Conservation (phyloP, 352 stramenopile genomes). For the Phytopythium litorale region DNA sequence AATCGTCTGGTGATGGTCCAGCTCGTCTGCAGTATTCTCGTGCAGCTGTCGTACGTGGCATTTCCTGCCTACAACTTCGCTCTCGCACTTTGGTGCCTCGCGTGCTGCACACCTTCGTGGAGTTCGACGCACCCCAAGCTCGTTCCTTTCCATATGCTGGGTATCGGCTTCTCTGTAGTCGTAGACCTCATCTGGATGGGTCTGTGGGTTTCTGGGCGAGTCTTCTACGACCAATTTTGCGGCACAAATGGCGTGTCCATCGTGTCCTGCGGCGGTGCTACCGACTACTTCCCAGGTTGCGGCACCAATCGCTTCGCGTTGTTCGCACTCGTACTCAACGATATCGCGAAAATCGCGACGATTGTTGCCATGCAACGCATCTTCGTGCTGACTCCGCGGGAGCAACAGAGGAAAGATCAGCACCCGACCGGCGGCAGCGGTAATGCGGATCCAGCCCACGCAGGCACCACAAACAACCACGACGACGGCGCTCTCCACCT, state of each 20-base stretch:
- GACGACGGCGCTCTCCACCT: not conserved
- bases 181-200: conserved; percentile 75
- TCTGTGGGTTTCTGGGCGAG: conserved; percentile 64
- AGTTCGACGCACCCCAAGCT: conserved; percentile 40
- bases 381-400: conserved; percentile 17
- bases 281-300: conserved; percentile 62
- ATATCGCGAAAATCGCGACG: conserved; percentile 46
- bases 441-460: not conserved
- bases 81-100: conserved; percentile 63
- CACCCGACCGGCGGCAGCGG: not conserved
- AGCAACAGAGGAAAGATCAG: not conserved
- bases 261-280: conserved; percentile 56
- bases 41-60: conserved; percentile 81
- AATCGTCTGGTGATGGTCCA: conserved; percentile 39
- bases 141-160: conserved; percentile 45
- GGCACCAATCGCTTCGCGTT: conserved; percentile 69
- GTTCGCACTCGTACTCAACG: conserved; percentile 55
- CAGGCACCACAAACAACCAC: not conserved
- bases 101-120: conserved; percentile 51
- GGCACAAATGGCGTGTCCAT: conserved; percentile 52
- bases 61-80: conserved; percentile 81
- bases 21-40: conserved; percentile 53
- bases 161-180: conserved; percentile 46
- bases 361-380: conserved; percentile 43
- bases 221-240: conserved; percentile 79